phyloP scores from a whole-genome alignment of 2,329 filamentous ascomycete species.

The Sporothrix mexicana region DNA sequence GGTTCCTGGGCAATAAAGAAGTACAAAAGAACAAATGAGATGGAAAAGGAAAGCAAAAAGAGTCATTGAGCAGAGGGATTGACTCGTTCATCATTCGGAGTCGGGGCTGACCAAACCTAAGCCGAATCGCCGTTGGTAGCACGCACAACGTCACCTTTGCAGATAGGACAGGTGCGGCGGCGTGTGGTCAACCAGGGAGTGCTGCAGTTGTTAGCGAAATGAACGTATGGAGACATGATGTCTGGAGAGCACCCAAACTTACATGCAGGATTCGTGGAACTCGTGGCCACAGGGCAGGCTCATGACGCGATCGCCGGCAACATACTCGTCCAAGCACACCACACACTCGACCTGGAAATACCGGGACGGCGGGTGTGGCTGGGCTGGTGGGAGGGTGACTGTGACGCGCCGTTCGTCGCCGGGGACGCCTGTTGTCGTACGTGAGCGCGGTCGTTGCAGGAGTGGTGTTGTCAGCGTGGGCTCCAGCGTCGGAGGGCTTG shows the following conservation, averaged over 20 bases:
- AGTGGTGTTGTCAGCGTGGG: slow-evolving; percentile 79
- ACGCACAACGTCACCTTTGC: slow-evolving; percentile 92
- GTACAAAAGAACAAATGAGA: slow-evolving; percentile 21
- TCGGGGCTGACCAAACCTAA: not conserved
- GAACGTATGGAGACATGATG: not conserved
- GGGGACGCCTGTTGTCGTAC: slow-evolving; percentile 66
- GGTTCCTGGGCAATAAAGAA: not conserved
- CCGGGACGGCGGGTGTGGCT: slow-evolving; percentile 44
- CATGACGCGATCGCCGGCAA: slow-evolving; percentile 95
- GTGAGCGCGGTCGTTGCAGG: slow-evolving; percentile 71
- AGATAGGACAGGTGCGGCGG: slow-evolving; percentile 96
- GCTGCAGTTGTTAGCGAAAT: slow-evolving; percentile 53
- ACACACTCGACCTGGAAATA: slow-evolving; percentile 80
- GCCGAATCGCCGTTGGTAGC: slow-evolving; percentile 28
- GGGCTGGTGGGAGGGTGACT: slow-evolving; percentile 51
- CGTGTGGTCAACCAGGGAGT: slow-evolving; percentile 97
- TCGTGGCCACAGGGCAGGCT: slow-evolving; percentile 96
- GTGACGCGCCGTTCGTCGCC: slow-evolving; percentile 56
- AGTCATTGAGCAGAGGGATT: not conserved
- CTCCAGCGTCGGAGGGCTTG: slow-evolving; percentile 66
- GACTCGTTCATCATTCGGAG: too few species aligned
- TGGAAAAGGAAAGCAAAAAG: not conserved
- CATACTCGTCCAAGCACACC: slow-evolving; percentile 94
- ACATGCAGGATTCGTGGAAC: slow-evolving; percentile 99
- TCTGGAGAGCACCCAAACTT: slow-evolving; percentile 49